Evolutionary conservation across 2,329 filamentous ascomycete species (phyloP).

Genomic region (Trichoderma citrinoviride): DNA sequence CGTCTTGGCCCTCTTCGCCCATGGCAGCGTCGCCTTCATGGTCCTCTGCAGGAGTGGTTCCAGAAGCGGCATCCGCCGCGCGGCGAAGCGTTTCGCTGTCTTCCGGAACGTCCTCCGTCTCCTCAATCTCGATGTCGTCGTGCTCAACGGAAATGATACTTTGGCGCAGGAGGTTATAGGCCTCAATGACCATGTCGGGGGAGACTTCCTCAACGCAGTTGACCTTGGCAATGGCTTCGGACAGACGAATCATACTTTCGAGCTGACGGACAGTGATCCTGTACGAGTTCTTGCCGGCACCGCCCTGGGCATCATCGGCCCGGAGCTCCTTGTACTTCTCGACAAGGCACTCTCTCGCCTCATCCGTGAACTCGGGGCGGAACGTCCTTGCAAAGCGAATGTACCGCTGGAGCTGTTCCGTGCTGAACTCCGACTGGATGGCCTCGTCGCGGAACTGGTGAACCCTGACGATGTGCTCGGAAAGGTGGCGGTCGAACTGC

Average conservation of each 20-base stretch:
- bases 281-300: constrained; percentile 91
- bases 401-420: constrained; percentile 93
- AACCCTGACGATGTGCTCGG: constrained; percentile 90
- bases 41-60: constrained; percentile 46
- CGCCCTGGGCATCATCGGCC: constrained; percentile 89
- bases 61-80: constrained; percentile 41
- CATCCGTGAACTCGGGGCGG: constrained; percentile 84
- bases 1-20: constrained; percentile 34
- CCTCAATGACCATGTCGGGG: constrained; percentile 82
- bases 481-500: constrained; percentile 81
- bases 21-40: constrained; percentile 47
- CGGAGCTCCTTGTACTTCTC: constrained; percentile 94
- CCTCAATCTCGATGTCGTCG: constrained; percentile 92
- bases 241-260: constrained; percentile 91
- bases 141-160: constrained; percentile 98
- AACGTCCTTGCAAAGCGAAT: constrained; percentile 96
- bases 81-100: constrained; percentile 47
- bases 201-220: constrained; percentile 93
- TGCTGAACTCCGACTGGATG: constrained; percentile 89
- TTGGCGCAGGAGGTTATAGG: constrained; percentile 85
- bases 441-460: constrained; percentile 92
- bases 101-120: constrained; percentile 57
- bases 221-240: constrained; percentile 96
- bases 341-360: constrained; percentile 81
- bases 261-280: constrained; percentile 95